Base-by-base conservation (phyloP, 139 green algal genomes). In the Chlamydomonas incerta region DNA sequence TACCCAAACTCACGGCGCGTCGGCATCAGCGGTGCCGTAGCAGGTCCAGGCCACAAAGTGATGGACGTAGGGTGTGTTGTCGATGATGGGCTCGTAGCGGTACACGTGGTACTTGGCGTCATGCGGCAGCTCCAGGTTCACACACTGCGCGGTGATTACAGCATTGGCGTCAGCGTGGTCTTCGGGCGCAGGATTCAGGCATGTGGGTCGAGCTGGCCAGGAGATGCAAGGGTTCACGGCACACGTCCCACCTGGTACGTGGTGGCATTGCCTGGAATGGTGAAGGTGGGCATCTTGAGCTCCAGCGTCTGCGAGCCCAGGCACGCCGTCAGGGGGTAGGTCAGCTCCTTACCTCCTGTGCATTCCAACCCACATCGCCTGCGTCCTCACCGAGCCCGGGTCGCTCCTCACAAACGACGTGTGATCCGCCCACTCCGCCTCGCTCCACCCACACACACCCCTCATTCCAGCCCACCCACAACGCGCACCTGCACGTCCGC, bases 61-160 rank as follows among this genome's bases (percentile, higher is more conserved):
- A 52, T 86, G 80, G 11, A 79, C 68, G 9, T 72, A 55, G 0
- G 11, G 33, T 1, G 33, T 1, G 80, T 86, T 70, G 68, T 47
- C 68, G 52, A 80, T 86, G 52, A 86, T 0, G 24, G 77, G 77
- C 65, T 74, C 65, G 77, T 65, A 83, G 31, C 41, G 13, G 77
- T 84, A 84, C 13, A 84, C 31, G 77, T 84, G 77, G 65, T 75
- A 84, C 65, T 84, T 84, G 18, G 41, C 3, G 47, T 74, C 63
- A 0, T 15, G 14, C 18, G 77, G 77, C 23, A 84, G n/a, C 29
- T 57, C 46, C 8, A 84, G 20, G 77, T 84, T 84, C 18, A 84
- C 77, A 31, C 77, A 84, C 65, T 83, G 76, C 23, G 60, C 8
- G 41, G 8, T 50, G 41, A 50, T 50, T 50, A 8, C 41, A 50